Percentiles rank a stretch among this genome's conserved stretches.
phyloP scores from a whole-genome alignment of 2,329 filamentous ascomycete species.

The Rhynchosporium agropyri region DNA sequence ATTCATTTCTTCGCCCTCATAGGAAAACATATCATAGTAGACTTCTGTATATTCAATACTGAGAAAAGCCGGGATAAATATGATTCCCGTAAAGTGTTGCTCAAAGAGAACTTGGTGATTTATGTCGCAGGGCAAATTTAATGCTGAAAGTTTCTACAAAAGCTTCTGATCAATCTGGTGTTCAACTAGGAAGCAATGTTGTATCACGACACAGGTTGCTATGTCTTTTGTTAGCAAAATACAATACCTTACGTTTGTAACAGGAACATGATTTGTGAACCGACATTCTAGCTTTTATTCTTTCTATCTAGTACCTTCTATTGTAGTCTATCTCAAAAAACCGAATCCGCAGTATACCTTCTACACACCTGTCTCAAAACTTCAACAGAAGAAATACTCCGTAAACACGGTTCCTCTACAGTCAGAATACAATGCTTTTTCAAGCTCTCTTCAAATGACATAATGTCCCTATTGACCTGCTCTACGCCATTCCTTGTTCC shows the following conservation, averaged over 20 bases:
- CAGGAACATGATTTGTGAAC: background rate
- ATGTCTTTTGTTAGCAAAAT: no score
- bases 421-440: background rate
- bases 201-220: no score
- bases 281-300: background rate
- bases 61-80: no score
- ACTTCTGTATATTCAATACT: no score
- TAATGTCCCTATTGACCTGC: conserved; percentile 2
- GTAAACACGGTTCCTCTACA: background rate
- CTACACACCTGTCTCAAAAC: background rate
- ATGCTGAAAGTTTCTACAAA: no score
- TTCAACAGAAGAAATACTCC: background rate
- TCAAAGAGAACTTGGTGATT: no score
- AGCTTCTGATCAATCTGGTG: no score
- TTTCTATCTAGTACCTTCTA: background rate
- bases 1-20: no score
- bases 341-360: conserved; percentile 6
- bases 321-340: background rate
- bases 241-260: background rate
- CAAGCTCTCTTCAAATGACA: background rate
- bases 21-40: no score
- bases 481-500: conserved; percentile 5
- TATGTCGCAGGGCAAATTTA: no score
- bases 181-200: no score
- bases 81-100: no score